These are phyloP conservation scores for Pichiaceae sp. DNA, from an alignment of 1,139 yeast species.

Conservation along the genomic window DNA sequence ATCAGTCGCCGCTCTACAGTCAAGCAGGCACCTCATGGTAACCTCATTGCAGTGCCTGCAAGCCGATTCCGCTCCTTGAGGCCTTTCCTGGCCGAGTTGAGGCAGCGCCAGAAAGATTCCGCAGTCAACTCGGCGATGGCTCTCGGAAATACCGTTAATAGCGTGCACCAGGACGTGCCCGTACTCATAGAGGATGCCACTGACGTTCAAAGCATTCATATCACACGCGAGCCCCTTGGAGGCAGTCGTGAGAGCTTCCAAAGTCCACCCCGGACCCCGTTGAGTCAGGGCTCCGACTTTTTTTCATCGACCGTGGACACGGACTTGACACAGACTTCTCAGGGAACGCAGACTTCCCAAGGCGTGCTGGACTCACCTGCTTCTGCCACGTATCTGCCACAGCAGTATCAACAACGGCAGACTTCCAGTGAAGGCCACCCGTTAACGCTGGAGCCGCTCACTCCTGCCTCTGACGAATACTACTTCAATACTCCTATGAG, in stretches of 20 bases:
- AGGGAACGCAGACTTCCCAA: too few species aligned
- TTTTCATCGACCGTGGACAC: not conserved
- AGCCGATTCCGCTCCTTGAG: slow-evolving; percentile 10
- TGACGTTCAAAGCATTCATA: slow-evolving; percentile 4
- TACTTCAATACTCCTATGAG: not conserved
- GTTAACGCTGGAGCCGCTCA: not conserved
- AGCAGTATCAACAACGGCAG: too few species aligned
- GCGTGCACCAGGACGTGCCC: slow-evolving; percentile 6
- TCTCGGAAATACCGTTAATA: slow-evolving; percentile 14
- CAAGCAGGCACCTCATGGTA: not conserved
- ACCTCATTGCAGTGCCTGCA: slow-evolving; percentile 2
- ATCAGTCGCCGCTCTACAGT: not conserved
- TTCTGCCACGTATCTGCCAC: too few species aligned
- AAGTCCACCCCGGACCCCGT: not conserved
- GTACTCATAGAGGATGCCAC: slow-evolving; percentile 3
- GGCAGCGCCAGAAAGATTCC: slow-evolving; percentile 5
- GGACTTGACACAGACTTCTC: not conserved
- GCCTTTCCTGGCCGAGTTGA: slow-evolving; percentile 9
- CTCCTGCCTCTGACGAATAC: not conserved
- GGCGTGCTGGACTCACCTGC: too few species aligned
- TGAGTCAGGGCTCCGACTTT: not conserved
- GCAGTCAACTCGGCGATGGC: slow-evolving; percentile 18
- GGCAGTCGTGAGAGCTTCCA: not conserved
- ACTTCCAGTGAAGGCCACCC: not conserved
- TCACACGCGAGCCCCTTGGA: not conserved